Evolutionary conservation across 495 filamentous ascomycete species (phyloP).

Genomic region (Neurospora sp.): DNA sequence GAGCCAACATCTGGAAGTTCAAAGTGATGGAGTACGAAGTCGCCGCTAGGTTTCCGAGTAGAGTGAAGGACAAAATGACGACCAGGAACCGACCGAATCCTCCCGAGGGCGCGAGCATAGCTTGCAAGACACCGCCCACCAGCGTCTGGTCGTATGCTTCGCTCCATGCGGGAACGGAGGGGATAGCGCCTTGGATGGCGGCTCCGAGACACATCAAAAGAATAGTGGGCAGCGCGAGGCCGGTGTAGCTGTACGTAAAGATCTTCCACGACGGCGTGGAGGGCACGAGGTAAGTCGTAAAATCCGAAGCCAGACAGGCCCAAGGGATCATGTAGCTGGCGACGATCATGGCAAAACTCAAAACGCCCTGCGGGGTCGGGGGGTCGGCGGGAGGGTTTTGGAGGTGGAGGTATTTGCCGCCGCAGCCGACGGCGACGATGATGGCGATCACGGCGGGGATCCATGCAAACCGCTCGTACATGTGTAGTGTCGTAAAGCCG

Average conservation of each 20-base stretch:
- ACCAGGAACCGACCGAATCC: conserved; percentile 48
- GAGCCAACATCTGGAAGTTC: conserved; percentile 45
- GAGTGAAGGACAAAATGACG: conserved; percentile 40
- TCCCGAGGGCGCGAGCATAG: conserved; percentile 40
- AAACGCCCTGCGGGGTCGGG: conserved; percentile 16
- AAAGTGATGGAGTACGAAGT: conserved; percentile 43
- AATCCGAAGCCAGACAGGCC: conserved; percentile 35
- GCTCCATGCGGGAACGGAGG: conserved; percentile 32
- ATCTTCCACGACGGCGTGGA: conserved; percentile 35
- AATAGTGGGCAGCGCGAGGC: conserved; percentile 36
- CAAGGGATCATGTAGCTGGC: conserved; percentile 38
- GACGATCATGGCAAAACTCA: conserved; percentile 35
- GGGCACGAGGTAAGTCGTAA: conserved; percentile 38
- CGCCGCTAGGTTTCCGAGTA: conserved; percentile 42
- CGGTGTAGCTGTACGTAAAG: conserved; percentile 35
- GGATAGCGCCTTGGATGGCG: conserved; percentile 38
- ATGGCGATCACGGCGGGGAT: conserved; percentile 43
- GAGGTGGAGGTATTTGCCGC: conserved; percentile 22
- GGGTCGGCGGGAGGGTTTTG: conserved; percentile 19
- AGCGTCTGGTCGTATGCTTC: conserved; percentile 34
- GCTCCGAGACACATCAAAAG: conserved; percentile 45
- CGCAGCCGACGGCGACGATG: conserved; percentile 17
- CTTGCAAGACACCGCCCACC: conserved; percentile 44
- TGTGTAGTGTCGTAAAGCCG: conserved; percentile 46
- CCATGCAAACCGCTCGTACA: conserved; percentile 55